A percentile compares a stretch with the other conserved stretches of the same genome.
Evolutionary conservation across 2,329 filamentous ascomycete species (phyloP).

Genomic region (Cladophialophora chaetospira): DNA sequence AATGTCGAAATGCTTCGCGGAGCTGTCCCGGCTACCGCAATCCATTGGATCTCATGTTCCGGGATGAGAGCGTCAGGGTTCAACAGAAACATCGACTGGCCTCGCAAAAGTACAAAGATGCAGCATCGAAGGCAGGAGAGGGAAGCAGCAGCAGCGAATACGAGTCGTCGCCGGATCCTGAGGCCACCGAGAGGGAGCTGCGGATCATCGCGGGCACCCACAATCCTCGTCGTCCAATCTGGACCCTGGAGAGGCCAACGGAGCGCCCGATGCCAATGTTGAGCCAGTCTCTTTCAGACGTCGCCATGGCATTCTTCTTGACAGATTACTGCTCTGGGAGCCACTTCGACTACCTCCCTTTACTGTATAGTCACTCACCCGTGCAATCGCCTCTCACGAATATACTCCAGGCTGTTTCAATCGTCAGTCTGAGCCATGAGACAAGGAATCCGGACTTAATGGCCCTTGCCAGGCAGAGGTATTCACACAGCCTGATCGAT

Average conservation of each 20-base stretch:
- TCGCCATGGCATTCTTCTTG: slow-evolving; percentile 17
- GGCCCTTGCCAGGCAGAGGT: slow-evolving; percentile 11
- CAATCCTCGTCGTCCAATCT: neutral
- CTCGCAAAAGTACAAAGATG: neutral
- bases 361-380: neutral
- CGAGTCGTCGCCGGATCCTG: neutral
- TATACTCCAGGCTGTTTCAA: slow-evolving; percentile 8
- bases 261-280: neutral
- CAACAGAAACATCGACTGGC: slow-evolving; percentile 6
- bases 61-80: slow-evolving; percentile 59
- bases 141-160: neutral
- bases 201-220: neutral
- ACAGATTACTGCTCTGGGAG: slow-evolving; percentile 16
- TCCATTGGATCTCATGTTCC: slow-evolving; percentile 66
- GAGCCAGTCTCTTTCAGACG: slow-evolving; percentile 7
- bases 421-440: slow-evolving; percentile 16
- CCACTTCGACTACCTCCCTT: slow-evolving; percentile 22
- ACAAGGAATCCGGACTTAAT: slow-evolving; percentile 6
- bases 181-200: neutral
- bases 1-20: slow-evolving; percentile 62
- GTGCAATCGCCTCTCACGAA: neutral
- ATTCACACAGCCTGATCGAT: slow-evolving; percentile 4
- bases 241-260: neutral
- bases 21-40: slow-evolving; percentile 66
- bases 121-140: neutral